Evolutionary conservation across 495 filamentous ascomycete genomes (phyloP), one percentile per base, ranked within the genome.

Genomic region (Apodospora peruviana): DNA sequence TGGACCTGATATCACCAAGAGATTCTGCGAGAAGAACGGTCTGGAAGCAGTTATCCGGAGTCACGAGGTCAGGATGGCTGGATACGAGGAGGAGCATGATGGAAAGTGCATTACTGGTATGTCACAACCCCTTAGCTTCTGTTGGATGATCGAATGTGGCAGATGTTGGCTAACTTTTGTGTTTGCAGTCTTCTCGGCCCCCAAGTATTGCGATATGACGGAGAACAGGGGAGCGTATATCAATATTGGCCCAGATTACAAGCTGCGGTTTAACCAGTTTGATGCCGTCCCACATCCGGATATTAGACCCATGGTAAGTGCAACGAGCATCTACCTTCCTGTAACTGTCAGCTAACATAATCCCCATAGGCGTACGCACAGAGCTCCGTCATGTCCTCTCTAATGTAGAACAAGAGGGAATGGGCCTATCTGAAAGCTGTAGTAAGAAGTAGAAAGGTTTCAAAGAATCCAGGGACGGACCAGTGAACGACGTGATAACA

Each of bases 141-240:
- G n/a, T n/a, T n/a, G n/a, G n/a, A n/a, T n/a, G n/a, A n/a, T n/a
- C n/a, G n/a, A n/a, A n/a, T n/a, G n/a, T n/a, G n/a, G n/a, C n/a
- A n/a, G 5, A 36, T 51, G 45, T 63, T 68, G 54, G 67, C 40
- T 20, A 35, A 23, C 39, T 11, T n/a, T n/a, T n/a, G 36, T 20
- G 8, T 48, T 16, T 43, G 20, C 49, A 79, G 93, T 99, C 55
- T 99, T 99, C 73, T 97, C 93, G 14, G 93, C 93, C 9, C 93
- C 93, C 23, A 94, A 84, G 66, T 99, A 99, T 66, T 97, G 95
- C 73, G 93, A 99, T 62, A 85, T 86, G 55, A 96, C 93, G 1
- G 91, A 95, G 66, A 99, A 99, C 69, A 95, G 90, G 74, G 93
- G 93, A 46, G 93, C 93, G 4, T 99, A 93, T 65, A 99, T 99